phyloP scores from a whole-genome alignment of 2,329 filamentous ascomycete species.

The Talaromyces sp. region DNA sequence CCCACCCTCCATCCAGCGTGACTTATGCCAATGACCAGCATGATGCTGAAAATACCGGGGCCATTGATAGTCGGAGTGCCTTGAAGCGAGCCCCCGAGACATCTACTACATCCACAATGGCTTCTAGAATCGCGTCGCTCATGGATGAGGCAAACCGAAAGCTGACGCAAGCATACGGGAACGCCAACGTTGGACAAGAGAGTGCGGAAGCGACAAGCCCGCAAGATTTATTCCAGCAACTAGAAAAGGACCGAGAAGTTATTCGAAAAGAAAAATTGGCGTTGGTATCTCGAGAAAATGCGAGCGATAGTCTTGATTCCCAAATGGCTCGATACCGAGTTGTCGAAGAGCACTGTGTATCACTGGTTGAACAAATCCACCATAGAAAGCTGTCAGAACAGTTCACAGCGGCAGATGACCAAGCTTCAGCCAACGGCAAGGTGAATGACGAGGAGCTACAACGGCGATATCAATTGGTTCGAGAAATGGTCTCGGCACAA shows the following conservation, averaged over 20 bases:
- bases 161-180: constrained; percentile 54
- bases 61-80: constrained; percentile 26
- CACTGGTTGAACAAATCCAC: constrained; percentile 41
- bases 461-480: constrained; percentile 25
- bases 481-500: constrained; percentile 28
- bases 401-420: constrained; percentile 16
- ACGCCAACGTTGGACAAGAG: constrained; percentile 60
- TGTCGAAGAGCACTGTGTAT: constrained; percentile 33
- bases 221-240: constrained; percentile 34
- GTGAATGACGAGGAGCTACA: constrained; percentile 26
- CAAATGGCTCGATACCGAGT: constrained; percentile 36
- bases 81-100: constrained; percentile 30
- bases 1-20: constrained; percentile 66
- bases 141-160: constrained; percentile 69
- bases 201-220: constrained; percentile 38
- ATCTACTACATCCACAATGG: constrained; percentile 63
- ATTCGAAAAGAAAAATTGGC: constrained; percentile 36
- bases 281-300: constrained; percentile 32
- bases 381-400: constrained; percentile 30
- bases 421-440: constrained; percentile 13
- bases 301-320: constrained; percentile 29
- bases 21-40: constrained; percentile 36
- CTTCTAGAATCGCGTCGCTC: constrained; percentile 63
- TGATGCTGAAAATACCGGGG: constrained; percentile 21
- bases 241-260: constrained; percentile 40